These are phyloP conservation scores for Hypoxylon sp. DNA, from an alignment of 2,329 filamentous ascomycete species.

Conservation along the genomic window DNA sequence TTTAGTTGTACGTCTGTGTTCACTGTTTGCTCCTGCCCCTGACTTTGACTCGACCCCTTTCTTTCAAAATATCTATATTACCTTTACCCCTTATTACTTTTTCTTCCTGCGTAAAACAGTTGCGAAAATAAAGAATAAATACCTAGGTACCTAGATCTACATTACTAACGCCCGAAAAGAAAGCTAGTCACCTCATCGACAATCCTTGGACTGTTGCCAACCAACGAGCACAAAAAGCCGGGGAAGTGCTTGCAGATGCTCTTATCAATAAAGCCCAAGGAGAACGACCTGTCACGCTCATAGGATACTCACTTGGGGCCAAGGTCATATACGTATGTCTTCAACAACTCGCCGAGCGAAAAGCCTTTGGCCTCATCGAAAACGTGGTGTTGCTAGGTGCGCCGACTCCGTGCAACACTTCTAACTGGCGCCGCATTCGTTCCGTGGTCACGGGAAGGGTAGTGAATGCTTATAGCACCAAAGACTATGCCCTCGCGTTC, in stretches of 20 bases:
- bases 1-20: constrained; percentile 52
- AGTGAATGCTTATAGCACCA: constrained; percentile 86
- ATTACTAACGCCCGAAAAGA: constrained; percentile 43
- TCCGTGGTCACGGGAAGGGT: constrained; percentile 82
- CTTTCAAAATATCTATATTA: background rate
- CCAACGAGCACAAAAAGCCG: constrained; percentile 78
- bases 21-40: background rate
- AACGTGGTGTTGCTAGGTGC: constrained; percentile 84
- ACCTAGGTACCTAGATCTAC: too few species aligned
- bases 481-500: constrained; percentile 88
- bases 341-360: constrained; percentile 75
- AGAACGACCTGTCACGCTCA: constrained; percentile 79
- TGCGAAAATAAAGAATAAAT: background rate
- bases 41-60: background rate
- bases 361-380: constrained; percentile 85
- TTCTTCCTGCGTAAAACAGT: background rate
- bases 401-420: constrained; percentile 74
- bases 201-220: constrained; percentile 84
- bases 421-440: constrained; percentile 80
- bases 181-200: constrained; percentile 77
- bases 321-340: constrained; percentile 85
- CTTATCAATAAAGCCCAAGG: constrained; percentile 84
- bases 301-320: constrained; percentile 84
- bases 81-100: background rate
- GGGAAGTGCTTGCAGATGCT: constrained; percentile 77